Base-by-base conservation (phyloP, 495 filamentous ascomycete species). In the Daldinia vernicosa region DNA sequence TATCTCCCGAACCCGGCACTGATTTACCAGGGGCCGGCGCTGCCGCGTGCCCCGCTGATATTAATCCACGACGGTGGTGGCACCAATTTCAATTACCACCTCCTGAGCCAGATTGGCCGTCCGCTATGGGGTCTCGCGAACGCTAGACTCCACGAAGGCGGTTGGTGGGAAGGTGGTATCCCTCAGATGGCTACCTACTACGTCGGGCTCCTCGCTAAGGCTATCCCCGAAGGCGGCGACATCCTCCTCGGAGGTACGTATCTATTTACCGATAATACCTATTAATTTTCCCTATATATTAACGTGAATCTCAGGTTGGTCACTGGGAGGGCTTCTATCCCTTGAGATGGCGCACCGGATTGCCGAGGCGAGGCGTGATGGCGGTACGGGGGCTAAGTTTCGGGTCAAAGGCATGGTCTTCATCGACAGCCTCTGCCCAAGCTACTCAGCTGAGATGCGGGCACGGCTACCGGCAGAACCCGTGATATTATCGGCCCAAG, bases 391-490 rank as follows among this genome's bases (percentile, higher is more conserved):
- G 14, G 70, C 73, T 39, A 65, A 60, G 1, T 50, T 82, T 14
- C 67, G 60, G 0, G 60, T 85, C 2, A 1, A 81, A 0, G 83
- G 83, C 4, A 79, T 85, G 30, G 50, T 85, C 55, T 79, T 84
- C 73, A 73, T 85, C n/a, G 83, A 85, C 58, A 79, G 72, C 33
- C 63, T 83, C 12, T 83, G 74, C 52, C 78, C 82, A 8, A 28
- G 28, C 7, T n/a, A 22, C 4, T 40, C 76, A 6, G 26, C n/a
- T 19, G 66, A 66, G n/a, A 15, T 72, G 1, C 40, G 19, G 0
- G 55, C 69, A 4, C 66, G 72, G 43, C 54, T 65, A 6, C 40
- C 17, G 0, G n/a, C 14, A 3, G 54, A 68, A 12, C 66, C 79
- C 12, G 64, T 75, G 4, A 43, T 71, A 53, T 75, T 78, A 15